Percentiles rank a stretch among this genome's conserved stretches.
These are phyloP conservation scores for Phialophora macrospora DNA, from an alignment of 2,329 filamentous ascomycete genomes.

Conservation along the genomic window DNA sequence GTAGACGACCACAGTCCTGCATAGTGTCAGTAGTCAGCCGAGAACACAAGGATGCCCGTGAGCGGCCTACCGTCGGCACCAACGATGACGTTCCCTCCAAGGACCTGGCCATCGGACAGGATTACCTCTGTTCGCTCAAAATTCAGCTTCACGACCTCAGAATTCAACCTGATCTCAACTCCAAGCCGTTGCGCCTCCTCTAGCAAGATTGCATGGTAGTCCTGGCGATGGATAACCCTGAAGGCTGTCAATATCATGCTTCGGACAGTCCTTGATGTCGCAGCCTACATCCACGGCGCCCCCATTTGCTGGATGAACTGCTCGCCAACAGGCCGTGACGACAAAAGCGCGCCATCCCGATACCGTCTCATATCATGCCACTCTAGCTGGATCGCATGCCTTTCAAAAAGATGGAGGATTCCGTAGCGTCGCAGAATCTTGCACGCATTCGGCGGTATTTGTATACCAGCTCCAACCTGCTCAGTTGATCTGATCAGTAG, in stretches of 20 bases:
- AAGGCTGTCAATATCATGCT: background rate
- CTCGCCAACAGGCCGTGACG: slow-evolving; percentile 26
- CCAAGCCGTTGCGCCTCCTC: slow-evolving; percentile 49
- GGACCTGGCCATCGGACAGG: slow-evolving; percentile 6
- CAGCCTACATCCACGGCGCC: slow-evolving; percentile 14
- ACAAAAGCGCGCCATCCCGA: slow-evolving; percentile 41
- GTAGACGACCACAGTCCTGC: slow-evolving; percentile 48
- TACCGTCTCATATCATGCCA: slow-evolving; percentile 43
- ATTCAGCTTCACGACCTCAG: slow-evolving; percentile 38
- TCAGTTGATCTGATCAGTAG: background rate
- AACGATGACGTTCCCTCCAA: slow-evolving; percentile 49
- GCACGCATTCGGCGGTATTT: slow-evolving; percentile 43
- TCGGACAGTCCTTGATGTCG: too few relatives aligned
- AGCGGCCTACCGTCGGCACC: slow-evolving; percentile 51
- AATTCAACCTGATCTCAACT: slow-evolving; percentile 42
- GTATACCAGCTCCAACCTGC: slow-evolving; percentile 43
- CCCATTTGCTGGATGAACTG: slow-evolving; percentile 17
- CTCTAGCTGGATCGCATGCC: slow-evolving; percentile 40
- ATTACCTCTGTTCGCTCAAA: slow-evolving; percentile 42
- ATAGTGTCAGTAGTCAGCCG: background rate
- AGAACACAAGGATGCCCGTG: background rate
- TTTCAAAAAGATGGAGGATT: slow-evolving; percentile 37
- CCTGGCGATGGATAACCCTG: slow-evolving; percentile 52
- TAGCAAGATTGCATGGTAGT: slow-evolving; percentile 53
- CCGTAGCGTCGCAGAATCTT: slow-evolving; percentile 41